Base-by-base conservation (phyloP, 2,329 filamentous ascomycete genomes). In the Nothopassalora personata region DNA sequence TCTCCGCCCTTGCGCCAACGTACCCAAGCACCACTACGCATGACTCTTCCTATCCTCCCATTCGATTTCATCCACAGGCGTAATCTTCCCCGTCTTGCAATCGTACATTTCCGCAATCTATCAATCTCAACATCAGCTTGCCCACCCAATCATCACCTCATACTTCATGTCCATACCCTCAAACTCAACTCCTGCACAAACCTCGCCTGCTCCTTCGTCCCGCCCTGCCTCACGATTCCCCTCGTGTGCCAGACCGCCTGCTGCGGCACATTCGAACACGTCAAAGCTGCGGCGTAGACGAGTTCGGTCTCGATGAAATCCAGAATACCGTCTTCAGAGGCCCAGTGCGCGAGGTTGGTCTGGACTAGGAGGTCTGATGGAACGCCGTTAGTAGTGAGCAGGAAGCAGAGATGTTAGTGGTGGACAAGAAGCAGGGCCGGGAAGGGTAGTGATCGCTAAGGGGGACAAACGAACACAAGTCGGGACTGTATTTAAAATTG, bases 211-310 rank as follows among this genome's bases (percentile, higher is more conserved):
- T 60, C 56, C 43, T 31, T 58, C 48, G 58, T 58, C 33, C 55
- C 60, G 7, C 60, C 60, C 18, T 63, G 58, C 36, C 58, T 50
- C 49, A 63, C 58, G 18, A 63, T 53, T 33, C 60, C 60, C n/a
- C 60, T 33, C 0, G 54, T 60, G 59, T 63, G 56, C 61, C 58
- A 63, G 49, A 54, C 56, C 0, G 61, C 61, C 31, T 60, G 56
- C 53, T 43, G 36, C 1, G 56, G 56, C 43, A 30, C 46, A 23
- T 59, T 57, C n/a, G 52, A 55, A 30, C 61, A 63, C 4, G 51
- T 57, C 23, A 63, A 53, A 2, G 61, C 58, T 4, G 58, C 56
- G 49, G 56, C 50, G 46, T 58, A 59, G 53, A 56, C 48, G 39
- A 63, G 53, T 15, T 57, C 54, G 10, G 61, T 60, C 53, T 63